A percentile compares a stretch with the other conserved stretches of the same genome.
Evolutionary conservation across 179 eudicot genomes (phyloP).

Genomic region (Silene vulgaris): DNA sequence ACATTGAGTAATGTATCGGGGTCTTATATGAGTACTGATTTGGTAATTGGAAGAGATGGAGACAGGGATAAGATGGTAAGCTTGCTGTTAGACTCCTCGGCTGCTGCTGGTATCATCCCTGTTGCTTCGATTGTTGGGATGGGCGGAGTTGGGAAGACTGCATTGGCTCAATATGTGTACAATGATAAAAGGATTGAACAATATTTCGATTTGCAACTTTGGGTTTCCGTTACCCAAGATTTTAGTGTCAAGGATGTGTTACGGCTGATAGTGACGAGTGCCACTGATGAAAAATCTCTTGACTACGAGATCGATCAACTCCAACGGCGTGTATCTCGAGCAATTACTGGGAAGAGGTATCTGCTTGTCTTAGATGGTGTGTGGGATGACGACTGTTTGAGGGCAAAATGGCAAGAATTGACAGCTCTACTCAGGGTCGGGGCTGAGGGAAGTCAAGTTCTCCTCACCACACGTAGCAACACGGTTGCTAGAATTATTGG

Average conservation of each 20-base stretch:
- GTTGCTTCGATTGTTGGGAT: slow-evolving; percentile 19
- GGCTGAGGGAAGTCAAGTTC: slow-evolving; percentile 12
- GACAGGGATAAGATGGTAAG: slow-evolving; percentile 7
- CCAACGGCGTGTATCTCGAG: not conserved
- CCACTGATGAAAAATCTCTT: not conserved
- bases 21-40: not conserved
- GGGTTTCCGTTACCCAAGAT: slow-evolving; percentile 10
- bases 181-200: slow-evolving; percentile 12
- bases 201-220: slow-evolving; percentile 5
- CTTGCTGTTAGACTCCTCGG: not conserved
- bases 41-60: not conserved
- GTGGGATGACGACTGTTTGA: slow-evolving; percentile 15
- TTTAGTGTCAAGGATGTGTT: slow-evolving; percentile 7
- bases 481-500: not conserved
- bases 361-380: slow-evolving; percentile 18
- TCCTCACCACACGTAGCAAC: slow-evolving; percentile 16
- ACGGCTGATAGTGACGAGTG: not conserved
- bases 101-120: not conserved
- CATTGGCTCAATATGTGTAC: slow-evolving; percentile 16
- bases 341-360: slow-evolving; percentile 1
- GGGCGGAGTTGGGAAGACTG: slow-evolving; percentile 20
- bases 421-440: not conserved
- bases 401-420: not conserved
- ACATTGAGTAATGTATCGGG: not conserved
- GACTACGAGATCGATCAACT: slow-evolving; percentile 2